A percentile compares a stretch with the other conserved stretches of the same genome.
Evolutionary conservation across 108 stramenopile genomes (phyloP).

Genomic region (Seminavis robusta): DNA sequence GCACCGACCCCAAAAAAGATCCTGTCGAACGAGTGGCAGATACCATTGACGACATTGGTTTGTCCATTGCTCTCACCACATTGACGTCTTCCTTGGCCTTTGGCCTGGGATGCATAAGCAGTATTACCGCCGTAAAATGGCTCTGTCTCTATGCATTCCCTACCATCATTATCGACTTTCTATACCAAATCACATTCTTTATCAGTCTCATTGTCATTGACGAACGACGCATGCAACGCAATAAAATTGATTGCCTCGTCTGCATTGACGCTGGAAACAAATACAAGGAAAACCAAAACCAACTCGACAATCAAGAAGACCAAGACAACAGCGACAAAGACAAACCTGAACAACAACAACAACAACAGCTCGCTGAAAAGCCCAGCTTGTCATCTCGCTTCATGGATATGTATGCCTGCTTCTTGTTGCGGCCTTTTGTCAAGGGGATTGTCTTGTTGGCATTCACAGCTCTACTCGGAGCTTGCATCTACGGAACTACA

Average conservation of each 20-base stretch:
- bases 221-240: conserved; percentile 5
- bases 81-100: conserved; percentile 22
- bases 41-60: conserved; percentile 18
- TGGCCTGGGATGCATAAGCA: conserved; percentile 20
- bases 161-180: no score
- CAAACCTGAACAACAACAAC: neutral
- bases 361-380: no score
- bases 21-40: neutral
- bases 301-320: neutral
- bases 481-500: neutral
- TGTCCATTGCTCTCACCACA: conserved; percentile 25
- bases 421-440: neutral
- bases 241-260: conserved; percentile 10
- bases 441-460: neutral
- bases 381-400: no score
- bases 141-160: conserved; percentile 22
- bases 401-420: conserved; percentile 7
- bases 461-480: conserved; percentile 1
- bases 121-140: conserved; percentile 19
- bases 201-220: conserved; percentile 5
- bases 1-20: neutral
- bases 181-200: neutral
- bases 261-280: neutral
- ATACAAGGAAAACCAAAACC: no score
- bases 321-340: conserved; percentile 1